phyloP scores from a whole-genome alignment of 306 rosid species.

The Rosa chinensis region DNA sequence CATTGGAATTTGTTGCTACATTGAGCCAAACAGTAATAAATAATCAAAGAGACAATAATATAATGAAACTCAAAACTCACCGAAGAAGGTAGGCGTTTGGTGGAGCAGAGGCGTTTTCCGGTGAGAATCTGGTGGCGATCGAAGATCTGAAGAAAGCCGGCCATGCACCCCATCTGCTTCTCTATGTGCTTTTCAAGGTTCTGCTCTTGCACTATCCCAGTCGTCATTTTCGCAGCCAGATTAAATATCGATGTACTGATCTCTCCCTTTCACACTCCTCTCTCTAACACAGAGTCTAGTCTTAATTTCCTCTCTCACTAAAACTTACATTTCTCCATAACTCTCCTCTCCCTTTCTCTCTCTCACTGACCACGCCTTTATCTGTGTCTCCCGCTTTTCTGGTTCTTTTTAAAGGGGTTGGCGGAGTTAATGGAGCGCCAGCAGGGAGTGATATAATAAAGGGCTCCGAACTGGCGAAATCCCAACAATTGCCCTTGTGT shows the following conservation, averaged over 20 bases:
- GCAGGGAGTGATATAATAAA: not conserved
- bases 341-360: not conserved
- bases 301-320: not conserved
- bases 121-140: slow-evolving; percentile 74
- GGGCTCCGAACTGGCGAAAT: not conserved
- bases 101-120: slow-evolving; percentile 63
- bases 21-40: slow-evolving; percentile 1
- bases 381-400: slow-evolving; percentile 74
- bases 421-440: slow-evolving; percentile 25
- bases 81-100: slow-evolving; percentile 65
- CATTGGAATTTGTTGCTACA: not conserved
- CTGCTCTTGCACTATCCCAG: slow-evolving; percentile 60
- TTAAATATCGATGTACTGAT: not conserved
- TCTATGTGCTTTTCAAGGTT: slow-evolving; percentile 73
- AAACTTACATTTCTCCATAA: slow-evolving; percentile 18
- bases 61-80: slow-evolving; percentile 29
- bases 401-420: slow-evolving; percentile 55
- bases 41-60: not conserved
- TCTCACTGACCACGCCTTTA: slow-evolving; percentile 23
- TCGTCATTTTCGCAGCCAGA: slow-evolving; percentile 49
- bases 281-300: not conserved
- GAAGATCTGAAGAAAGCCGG: slow-evolving; percentile 91
- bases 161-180: slow-evolving; percentile 98
- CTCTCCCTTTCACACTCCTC: not conserved
- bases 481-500: slow-evolving; percentile 10